These are phyloP conservation scores for Chrysanthemum makinoi DNA, from an alignment of 129 eudicot genomes.

Conservation along the genomic window DNA sequence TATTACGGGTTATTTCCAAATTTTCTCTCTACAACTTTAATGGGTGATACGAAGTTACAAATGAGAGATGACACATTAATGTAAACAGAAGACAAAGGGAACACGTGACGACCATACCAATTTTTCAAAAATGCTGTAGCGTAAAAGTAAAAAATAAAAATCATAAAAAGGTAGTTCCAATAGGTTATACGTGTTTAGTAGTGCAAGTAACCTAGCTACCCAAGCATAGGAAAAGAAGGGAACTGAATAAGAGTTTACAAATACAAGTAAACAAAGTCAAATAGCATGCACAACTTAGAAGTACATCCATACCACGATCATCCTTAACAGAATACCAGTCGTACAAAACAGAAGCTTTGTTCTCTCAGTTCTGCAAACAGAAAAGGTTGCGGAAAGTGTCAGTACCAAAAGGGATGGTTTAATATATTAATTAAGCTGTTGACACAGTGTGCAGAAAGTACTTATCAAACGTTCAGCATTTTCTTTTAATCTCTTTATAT, in stretches of 20 bases:
- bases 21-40: not conserved
- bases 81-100: too few species aligned
- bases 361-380: conserved; percentile 66
- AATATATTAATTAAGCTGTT: conserved; percentile 5
- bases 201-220: conserved; percentile 1
- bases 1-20: not conserved
- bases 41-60: too few species aligned
- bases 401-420: conserved; percentile 20
- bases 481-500: not conserved
- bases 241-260: conserved; percentile 2
- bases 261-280: conserved; percentile 12
- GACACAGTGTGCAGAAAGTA: conserved; percentile 9
- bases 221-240: not conserved
- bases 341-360: conserved; percentile 99
- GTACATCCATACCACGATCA: conserved; percentile 63
- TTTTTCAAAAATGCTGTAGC: too few species aligned
- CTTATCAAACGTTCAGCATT: not conserved
- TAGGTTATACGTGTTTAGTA: not conserved
- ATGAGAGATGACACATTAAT: too few species aligned
- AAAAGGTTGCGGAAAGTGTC: not conserved
- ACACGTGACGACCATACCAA: not conserved
- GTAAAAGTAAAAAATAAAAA: too few species aligned
- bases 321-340: conserved; percentile 94
- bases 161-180: not conserved
- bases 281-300: conserved; percentile 14